A percentile compares a stretch with the other conserved stretches of the same genome.
These are phyloP conservation scores for Phoma sp. DNA, from an alignment of 2,329 filamentous ascomycete genomes.

Conservation along the genomic window DNA sequence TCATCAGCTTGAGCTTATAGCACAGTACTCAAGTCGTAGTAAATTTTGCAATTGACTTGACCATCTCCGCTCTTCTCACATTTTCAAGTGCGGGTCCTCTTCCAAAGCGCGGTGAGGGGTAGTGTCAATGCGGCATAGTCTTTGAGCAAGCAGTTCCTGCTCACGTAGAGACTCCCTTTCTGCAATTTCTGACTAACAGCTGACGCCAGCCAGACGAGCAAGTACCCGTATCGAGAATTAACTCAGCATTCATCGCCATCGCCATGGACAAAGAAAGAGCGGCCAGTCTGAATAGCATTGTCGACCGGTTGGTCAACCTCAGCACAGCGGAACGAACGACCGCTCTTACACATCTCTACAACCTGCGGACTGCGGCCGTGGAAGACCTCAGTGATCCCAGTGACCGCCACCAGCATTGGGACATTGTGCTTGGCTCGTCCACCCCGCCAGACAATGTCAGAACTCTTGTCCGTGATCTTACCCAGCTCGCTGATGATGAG, in stretches of 20 bases:
- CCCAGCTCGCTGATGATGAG: constrained; percentile 6
- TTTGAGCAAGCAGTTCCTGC: not conserved
- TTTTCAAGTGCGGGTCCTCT: not conserved
- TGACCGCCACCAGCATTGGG: constrained; percentile 1
- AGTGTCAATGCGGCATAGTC: not conserved
- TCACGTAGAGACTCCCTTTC: not conserved
- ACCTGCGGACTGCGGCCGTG: constrained; percentile 11
- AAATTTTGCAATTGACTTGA: not conserved
- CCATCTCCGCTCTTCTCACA: too few relatives aligned
- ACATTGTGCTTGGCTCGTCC: not conserved
- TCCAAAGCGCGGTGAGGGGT: not conserved
- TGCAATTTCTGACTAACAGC: not conserved
- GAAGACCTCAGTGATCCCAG: constrained; percentile 5
- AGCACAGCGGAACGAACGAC: constrained; percentile 2
- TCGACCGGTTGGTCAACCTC: constrained; percentile 3
- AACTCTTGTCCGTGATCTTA: constrained; percentile 4
- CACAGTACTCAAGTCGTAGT: not conserved
- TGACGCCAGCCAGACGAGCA: not conserved
- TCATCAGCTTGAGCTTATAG: not conserved
- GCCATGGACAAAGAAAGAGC: constrained; percentile 5
- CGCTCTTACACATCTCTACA: constrained; percentile 14
- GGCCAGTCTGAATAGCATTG: not conserved
- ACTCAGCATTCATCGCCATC: not conserved
- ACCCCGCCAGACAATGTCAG: not conserved
- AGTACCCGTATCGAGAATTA: not conserved